Evolutionary conservation across 345 rosid genomes (phyloP).

Genomic region (Jatropha curcas): DNA sequence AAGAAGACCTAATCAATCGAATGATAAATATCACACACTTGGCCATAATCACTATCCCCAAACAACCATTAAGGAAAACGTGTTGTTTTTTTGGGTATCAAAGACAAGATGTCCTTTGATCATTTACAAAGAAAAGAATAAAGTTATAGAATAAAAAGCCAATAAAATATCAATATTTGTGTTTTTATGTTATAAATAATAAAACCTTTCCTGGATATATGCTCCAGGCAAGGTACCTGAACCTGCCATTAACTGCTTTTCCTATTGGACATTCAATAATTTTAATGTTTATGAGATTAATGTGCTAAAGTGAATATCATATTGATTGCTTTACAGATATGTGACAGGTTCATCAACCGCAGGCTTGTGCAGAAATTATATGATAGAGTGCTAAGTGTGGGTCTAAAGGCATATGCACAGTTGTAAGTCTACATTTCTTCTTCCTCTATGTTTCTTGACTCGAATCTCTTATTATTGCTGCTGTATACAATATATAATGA

Average conservation of each 20-base stretch:
- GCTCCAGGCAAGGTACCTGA: too few species aligned
- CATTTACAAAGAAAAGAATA: background rate
- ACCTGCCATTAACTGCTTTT: too few species aligned
- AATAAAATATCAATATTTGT: background rate
- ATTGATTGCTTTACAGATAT: slow-evolving; percentile 28
- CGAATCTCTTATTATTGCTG: background rate
- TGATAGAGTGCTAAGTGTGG: slow-evolving; percentile 28
- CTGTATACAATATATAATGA: background rate
- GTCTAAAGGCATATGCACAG: slow-evolving; percentile 41
- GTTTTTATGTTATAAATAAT: background rate
- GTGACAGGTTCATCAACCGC: slow-evolving; percentile 45
- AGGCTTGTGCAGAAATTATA: slow-evolving; percentile 33
- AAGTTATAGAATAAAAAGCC: background rate
- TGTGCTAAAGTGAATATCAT: background rate
- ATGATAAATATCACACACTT: too few species aligned
- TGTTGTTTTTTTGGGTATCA: too few species aligned
- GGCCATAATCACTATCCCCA: too few species aligned
- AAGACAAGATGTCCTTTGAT: background rate
- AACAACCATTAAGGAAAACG: too few species aligned
- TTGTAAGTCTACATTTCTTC: slow-evolving; percentile 27
- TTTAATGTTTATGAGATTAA: background rate
- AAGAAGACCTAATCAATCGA: too few species aligned
- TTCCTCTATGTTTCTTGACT: background rate
- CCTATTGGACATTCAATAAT: too few species aligned
- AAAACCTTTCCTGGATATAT: too few species aligned